Conservation (phyloP, 1,284 basidiomycete species). For the Moesziomyces parantarcticus region DNA sequence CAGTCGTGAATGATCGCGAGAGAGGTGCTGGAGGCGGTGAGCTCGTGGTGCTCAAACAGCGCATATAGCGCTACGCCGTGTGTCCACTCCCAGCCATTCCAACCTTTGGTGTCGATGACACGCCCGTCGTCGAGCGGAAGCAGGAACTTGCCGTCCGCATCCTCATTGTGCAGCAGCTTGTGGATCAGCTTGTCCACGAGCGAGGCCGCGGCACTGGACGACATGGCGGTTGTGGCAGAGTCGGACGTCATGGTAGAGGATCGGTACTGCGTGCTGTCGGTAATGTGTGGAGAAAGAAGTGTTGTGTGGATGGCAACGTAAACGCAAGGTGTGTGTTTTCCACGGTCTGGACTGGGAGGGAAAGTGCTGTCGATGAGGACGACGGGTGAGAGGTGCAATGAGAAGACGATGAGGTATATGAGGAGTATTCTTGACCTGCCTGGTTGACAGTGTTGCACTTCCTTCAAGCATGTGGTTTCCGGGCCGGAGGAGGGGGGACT, state of each 20-base stretch:
- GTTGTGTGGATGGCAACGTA: background rate
- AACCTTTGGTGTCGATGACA: constrained; percentile 76
- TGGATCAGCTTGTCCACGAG: constrained; percentile 41
- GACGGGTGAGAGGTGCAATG: background rate
- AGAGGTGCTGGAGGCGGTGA: constrained; percentile 70
- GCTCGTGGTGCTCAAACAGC: constrained; percentile 70
- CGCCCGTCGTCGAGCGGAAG: constrained; percentile 73
- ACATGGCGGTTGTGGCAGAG: constrained; percentile 6
- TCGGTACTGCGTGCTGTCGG: background rate
- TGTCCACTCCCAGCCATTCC: constrained; percentile 78
- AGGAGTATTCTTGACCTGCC: no score
- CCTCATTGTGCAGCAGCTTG: constrained; percentile 71
- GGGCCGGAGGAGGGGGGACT: no score
- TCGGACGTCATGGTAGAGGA: constrained; percentile 7
- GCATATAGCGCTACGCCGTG: constrained; percentile 70
- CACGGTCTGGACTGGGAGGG: no score
- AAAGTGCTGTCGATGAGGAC: background rate
- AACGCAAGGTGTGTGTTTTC: background rate
- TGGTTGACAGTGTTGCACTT: background rate
- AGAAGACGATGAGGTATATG: no score
- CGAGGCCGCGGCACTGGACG: constrained; percentile 10
- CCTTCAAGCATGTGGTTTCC: background rate
- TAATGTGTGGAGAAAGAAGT: background rate
- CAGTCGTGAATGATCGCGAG: constrained; percentile 73
- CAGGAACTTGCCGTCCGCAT: constrained; percentile 74